Evolutionary conservation across 2,329 filamentous ascomycete genomes (phyloP).

Genomic region (Zymoseptoria ardabiliae): DNA sequence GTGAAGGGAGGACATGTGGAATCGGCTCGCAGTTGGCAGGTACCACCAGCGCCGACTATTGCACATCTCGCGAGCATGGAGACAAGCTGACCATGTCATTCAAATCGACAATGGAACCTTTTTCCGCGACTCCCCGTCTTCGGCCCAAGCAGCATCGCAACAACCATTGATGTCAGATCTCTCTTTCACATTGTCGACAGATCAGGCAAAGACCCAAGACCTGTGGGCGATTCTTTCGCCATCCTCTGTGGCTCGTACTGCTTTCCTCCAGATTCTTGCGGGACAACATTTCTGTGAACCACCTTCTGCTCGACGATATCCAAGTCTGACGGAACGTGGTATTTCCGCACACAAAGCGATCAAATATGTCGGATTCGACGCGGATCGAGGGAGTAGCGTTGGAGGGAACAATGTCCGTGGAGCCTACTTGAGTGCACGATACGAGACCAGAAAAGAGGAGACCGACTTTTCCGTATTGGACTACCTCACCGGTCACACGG

Average conservation of each 20-base stretch:
- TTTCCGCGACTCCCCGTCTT: slow-evolving; percentile 63
- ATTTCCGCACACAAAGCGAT: slow-evolving; percentile 60
- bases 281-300: slow-evolving; percentile 71
- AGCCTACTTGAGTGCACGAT: slow-evolving; percentile 80
- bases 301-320: slow-evolving; percentile 67
- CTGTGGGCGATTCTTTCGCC: slow-evolving; percentile 83
- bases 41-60: slow-evolving; percentile 13
- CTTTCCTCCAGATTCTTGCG: slow-evolving; percentile 69
- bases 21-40: slow-evolving; percentile 6
- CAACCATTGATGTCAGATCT: slow-evolving; percentile 54
- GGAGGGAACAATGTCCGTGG: slow-evolving; percentile 55
- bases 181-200: slow-evolving; percentile 60
- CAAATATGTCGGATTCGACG: slow-evolving; percentile 84
- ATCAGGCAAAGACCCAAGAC: slow-evolving; percentile 32
- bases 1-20: slow-evolving; percentile 9
- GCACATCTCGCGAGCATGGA: slow-evolving; percentile 3
- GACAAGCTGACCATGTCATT: slow-evolving; percentile 36
- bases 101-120: slow-evolving; percentile 74
- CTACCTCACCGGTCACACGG: slow-evolving; percentile 74
- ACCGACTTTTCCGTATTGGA: slow-evolving; percentile 80
- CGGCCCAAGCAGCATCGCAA: slow-evolving; percentile 34
- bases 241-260: slow-evolving; percentile 70
- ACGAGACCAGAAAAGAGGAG: slow-evolving; percentile 78
- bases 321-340: slow-evolving; percentile 59
- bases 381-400: slow-evolving; percentile 51